These are phyloP conservation scores for Echria macrotheca DNA, from an alignment of 495 filamentous ascomycete genomes.

Conservation along the genomic window DNA sequence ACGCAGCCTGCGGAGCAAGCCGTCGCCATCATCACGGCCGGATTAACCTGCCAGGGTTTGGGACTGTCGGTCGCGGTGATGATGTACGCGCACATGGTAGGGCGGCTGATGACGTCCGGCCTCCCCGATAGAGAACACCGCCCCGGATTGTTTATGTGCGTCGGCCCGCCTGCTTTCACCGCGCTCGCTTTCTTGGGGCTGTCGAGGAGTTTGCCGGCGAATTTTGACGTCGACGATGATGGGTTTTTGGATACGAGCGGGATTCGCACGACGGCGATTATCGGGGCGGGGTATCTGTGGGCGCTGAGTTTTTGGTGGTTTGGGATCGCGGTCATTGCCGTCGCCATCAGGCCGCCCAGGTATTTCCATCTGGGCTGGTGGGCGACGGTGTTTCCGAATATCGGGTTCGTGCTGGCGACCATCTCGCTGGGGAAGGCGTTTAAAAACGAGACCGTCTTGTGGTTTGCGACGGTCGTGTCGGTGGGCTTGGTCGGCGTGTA, in stretches of 20 bases:
- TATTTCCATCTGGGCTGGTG: slow-evolving; percentile 55
- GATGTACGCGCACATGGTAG: slow-evolving; percentile 57
- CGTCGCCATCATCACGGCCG: slow-evolving; percentile 44
- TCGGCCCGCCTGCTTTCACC: slow-evolving; percentile 64
- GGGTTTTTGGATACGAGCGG: slow-evolving; percentile 19
- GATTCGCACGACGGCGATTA: slow-evolving; percentile 48
- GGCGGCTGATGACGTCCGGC: slow-evolving; percentile 55
- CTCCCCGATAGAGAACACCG: slow-evolving; percentile 45
- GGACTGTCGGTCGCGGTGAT: slow-evolving; percentile 45
- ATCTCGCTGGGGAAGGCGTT: slow-evolving; percentile 44
- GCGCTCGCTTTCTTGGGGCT: slow-evolving; percentile 27
- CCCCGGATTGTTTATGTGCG: slow-evolving; percentile 66
- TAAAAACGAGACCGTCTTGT: slow-evolving; percentile 37
- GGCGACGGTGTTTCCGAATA: slow-evolving; percentile 56
- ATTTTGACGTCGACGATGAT: slow-evolving; percentile 31
- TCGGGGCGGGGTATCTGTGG: slow-evolving; percentile 63
- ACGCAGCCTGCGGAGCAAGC: slow-evolving; percentile 38
- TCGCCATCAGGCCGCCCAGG: slow-evolving; percentile 43
- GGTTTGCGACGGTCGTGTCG: slow-evolving; percentile 47
- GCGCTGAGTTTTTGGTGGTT: slow-evolving; percentile 73
- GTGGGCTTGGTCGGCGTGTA: slow-evolving; percentile 52
- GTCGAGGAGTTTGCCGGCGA: slow-evolving; percentile 24
- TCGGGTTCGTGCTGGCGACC: slow-evolving; percentile 49
- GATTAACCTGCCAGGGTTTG: slow-evolving; percentile 49
- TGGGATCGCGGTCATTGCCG: slow-evolving; percentile 52